These are phyloP conservation scores for Dactylorhiza incarnata DNA, from an alignment of 106 monocot genomes.

Conservation along the genomic window DNA sequence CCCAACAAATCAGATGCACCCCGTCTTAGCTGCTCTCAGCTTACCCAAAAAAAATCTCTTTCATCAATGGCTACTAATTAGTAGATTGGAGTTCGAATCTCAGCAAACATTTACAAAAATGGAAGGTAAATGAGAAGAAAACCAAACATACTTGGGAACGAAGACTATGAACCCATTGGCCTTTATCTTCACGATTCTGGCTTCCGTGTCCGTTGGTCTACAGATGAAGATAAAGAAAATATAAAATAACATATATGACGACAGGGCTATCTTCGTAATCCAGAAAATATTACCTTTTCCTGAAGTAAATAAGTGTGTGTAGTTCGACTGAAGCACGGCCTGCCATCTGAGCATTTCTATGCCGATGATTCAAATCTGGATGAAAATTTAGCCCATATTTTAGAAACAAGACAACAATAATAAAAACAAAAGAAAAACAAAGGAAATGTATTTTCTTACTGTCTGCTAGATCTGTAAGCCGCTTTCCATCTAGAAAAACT, in stretches of 20 bases:
- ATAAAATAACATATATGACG: background rate
- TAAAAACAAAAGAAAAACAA: background rate
- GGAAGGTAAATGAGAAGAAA: constrained; percentile 1
- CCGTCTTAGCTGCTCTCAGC: no score
- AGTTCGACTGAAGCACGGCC: constrained; percentile 93
- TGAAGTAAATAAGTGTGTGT: constrained; percentile 89
- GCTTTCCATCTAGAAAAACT: constrained; percentile 65
- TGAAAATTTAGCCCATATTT: background rate
- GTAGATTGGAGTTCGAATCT: no score
- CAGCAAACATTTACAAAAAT: no score
- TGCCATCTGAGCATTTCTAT: constrained; percentile 99
- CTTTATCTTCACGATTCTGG: constrained; percentile 89
- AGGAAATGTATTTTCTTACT: constrained; percentile 37
- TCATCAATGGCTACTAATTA: no score
- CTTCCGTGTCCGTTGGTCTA: constrained; percentile 92
- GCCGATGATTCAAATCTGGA: constrained; percentile 90
- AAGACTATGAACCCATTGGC: constrained; percentile 97
- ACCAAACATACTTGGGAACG: constrained; percentile 74
- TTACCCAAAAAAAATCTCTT: no score
- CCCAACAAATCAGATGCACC: no score
- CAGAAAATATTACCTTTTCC: constrained; percentile 47
- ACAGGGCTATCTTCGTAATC: background rate
- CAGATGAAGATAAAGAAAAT: constrained; percentile 8
- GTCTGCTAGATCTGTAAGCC: constrained; percentile 77
- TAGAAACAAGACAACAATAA: background rate